Percentiles rank a stretch among this genome's conserved stretches.
Conservation (phyloP, 2,329 filamentous ascomycete genomes). For the Hypoxylon sp. region DNA sequence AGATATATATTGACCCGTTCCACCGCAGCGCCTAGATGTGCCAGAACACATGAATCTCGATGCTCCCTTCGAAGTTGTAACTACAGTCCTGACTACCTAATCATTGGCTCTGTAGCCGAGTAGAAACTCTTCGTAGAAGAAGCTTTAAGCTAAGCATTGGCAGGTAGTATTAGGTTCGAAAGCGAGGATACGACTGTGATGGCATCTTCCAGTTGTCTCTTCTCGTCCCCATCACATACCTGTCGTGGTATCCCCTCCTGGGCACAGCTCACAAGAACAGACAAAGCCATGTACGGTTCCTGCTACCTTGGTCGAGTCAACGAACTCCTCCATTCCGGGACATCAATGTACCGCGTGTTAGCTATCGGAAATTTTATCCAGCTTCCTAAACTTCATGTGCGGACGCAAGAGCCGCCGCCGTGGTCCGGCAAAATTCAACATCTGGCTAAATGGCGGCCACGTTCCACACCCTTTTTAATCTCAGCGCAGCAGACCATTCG, state of each 20-base stretch:
- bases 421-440: conserved; percentile 36
- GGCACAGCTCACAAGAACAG: neutral
- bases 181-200: neutral
- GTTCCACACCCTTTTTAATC: conserved; percentile 28
- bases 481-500: conserved; percentile 23
- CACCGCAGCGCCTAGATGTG: neutral
- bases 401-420: conserved; percentile 2
- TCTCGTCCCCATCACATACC: too few relatives aligned
- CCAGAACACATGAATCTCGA: neutral
- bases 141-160: neutral
- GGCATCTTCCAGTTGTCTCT: neutral
- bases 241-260: neutral
- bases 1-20: neutral
- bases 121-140: conserved; percentile 14
- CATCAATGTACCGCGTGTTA: conserved; percentile 2
- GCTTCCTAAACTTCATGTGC: conserved; percentile 1
- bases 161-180: neutral
- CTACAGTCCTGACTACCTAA: conserved; percentile 9
- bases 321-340: neutral
- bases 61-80: neutral
- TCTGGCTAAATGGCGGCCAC: conserved; percentile 33
- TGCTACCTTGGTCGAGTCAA: too few relatives aligned
- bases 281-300: neutral
- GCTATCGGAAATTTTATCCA: neutral
- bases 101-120: conserved; percentile 5